These are phyloP conservation scores for Diaporthe eres DNA, from an alignment of 2,329 filamentous ascomycete species.

Conservation along the genomic window DNA sequence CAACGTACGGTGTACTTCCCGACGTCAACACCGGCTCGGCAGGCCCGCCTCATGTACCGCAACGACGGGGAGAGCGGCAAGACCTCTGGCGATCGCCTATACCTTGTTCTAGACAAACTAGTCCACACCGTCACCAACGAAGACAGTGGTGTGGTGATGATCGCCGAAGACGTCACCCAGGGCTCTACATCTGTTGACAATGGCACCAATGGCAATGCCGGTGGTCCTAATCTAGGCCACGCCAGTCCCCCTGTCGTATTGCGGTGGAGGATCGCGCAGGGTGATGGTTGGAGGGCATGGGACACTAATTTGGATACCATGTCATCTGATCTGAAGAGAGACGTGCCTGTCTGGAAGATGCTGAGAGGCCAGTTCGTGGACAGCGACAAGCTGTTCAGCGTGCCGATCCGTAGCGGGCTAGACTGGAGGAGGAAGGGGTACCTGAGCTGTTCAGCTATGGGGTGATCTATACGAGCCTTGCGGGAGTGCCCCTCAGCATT, in stretches of 20 bases:
- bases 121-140: background rate
- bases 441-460: background rate
- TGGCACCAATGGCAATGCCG: fast-evolving
- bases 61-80: background rate
- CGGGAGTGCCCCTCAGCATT: background rate
- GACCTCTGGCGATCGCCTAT: background rate
- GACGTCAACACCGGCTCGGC: background rate
- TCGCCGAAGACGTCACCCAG: background rate
- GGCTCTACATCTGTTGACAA: background rate
- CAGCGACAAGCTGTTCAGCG: constrained; percentile 21
- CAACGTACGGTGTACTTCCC: background rate
- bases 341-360: constrained; percentile 22
- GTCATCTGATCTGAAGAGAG: constrained; percentile 4
- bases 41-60: background rate
- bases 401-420: constrained; percentile 4
- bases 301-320: background rate
- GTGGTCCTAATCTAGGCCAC: background rate
- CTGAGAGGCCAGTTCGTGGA: constrained; percentile 21
- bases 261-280: constrained; percentile 2
- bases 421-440: constrained; percentile 18
- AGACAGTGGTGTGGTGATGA: too few relatives aligned
- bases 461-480: background rate
- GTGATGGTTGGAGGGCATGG: constrained; percentile 5
- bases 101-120: background rate
- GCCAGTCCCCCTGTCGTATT: background rate